Base-by-base conservation (phyloP, 306 rosid species). In the Cucurbita moschata region DNA sequence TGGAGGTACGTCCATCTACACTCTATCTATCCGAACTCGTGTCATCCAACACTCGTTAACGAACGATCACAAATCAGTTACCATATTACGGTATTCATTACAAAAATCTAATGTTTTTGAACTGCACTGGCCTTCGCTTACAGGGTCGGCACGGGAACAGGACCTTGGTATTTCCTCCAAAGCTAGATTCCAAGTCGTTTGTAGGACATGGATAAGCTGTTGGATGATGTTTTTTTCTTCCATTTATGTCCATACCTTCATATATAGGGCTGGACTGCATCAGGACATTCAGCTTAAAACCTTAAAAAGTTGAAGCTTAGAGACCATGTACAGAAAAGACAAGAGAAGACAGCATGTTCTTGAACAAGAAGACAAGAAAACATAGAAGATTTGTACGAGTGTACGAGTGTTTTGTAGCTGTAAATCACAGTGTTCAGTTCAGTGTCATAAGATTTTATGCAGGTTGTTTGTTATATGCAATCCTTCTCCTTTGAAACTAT, bases 61-160 rank as follows among this genome's bases (percentile, higher is more conserved):
- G 19, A 47, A 19, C 44, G 16, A 1, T 11, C 12, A 8, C 16
- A 16, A 67, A 69, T 49, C 23, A 69, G 50, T 13, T 60, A 10
- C 39, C 10, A 51, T 26, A 9, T 73, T 38, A 42, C 19, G 18
- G 26, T 42, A 19, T 52, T 19, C 42, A 37, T n/a, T 53, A 72
- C 7, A 15, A 40, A 37, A 8, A 8, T 2, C 64, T 59, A 15
- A 77, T 21, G 15, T 47, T 49, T 49, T 49, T 49, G 3, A 69
- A 30, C 42, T 47, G 13, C 5, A 19, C 18, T 37, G 46, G 43
- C 21, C 18, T 69, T 42, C 18, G 53, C 63, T 5, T 76, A 81
- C 97, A 93, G 98, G 87, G 82, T 94, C 72, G 98, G 98, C 78
- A 90, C 96, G 5, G 93, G 97, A 74, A 87, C 97, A 66, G 98